Base-by-base conservation (phyloP, 1,139 yeast species). In the Pichia sp. region DNA sequence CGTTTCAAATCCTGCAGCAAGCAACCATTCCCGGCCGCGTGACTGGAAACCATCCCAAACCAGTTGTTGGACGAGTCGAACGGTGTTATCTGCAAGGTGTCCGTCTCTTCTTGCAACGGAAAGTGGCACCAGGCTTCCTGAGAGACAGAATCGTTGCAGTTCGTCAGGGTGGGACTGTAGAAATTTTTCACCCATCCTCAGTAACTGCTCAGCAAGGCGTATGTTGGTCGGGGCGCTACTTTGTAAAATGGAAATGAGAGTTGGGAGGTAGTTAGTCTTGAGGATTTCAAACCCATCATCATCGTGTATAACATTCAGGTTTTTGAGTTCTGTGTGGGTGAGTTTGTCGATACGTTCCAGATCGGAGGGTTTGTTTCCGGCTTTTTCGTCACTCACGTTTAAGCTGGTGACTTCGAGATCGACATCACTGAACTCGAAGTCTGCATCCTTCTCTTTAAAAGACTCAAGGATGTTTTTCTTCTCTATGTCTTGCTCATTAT, bases 111-210 rank as follows among this genome's bases (percentile, higher is more conserved):
- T 36, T 5, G 52, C 42, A n/a, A 10, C 10, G 19, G 47, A 8
- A 5, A 50, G 41, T 13, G 47, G 52, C 10, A 45, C 40, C 3
- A 50, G 45, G 13, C 47, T 15, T 16, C 52, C 52, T 1, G 30
- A 15, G 26, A 36, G 26, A n/a, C 54, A 52, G 5, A 52, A 36
- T 1, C 5, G n/a, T 15, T 30, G n/a, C 5, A 52, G 30, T 26
- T 48, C 47, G 4, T 13, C 23, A 2, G 47, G 50, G 13, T 49
- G 6, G 5, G 5, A 19, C 5, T 26, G 19, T 2, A 53, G 36
- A 30, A 45, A 52, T 2, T 48, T 11, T 8, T 48, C 8, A 4
- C 54, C 54, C 8, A 52, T 48, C 7, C 52, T 41, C 8, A 52
- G 19, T 7, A 52, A 30, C 38, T 52, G 36, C 43, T 48, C 49